Conservation (phyloP, 805 yeast species). For the Ogataea sp. region DNA sequence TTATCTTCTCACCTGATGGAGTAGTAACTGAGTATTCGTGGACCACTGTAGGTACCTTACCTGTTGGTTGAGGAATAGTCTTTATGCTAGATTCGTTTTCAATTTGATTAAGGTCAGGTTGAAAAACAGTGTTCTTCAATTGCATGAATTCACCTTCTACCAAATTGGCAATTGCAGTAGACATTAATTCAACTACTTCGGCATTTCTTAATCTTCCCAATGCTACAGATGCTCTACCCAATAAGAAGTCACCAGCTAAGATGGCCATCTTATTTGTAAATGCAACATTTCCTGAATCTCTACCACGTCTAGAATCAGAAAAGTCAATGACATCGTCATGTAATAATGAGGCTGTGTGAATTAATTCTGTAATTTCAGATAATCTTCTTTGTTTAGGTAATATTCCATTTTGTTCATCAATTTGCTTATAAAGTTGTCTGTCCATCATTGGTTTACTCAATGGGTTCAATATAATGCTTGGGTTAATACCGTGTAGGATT, state of each 20-base stretch:
- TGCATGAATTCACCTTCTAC: conserved; percentile 99
- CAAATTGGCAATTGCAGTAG: conserved; percentile 92
- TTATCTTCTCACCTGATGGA: conserved; percentile 16
- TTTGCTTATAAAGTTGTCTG: conserved; percentile 44
- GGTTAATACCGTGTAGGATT: conserved; percentile 84
- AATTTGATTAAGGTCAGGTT: conserved; percentile 35
- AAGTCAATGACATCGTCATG: conserved; percentile 97
- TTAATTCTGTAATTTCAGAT: conserved; percentile 98
- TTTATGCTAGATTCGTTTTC: conserved; percentile 36
- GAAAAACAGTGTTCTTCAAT: conserved; percentile 81
- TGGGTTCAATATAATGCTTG: conserved; percentile 75
- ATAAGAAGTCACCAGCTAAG: conserved; percentile 89
- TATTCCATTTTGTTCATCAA: conserved; percentile 61
- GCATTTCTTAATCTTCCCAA: conserved; percentile 89
- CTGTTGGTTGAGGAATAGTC: conserved; percentile 49
- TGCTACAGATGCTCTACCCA: conserved; percentile 95
- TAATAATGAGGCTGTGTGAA: conserved; percentile 89
- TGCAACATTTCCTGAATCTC: conserved; percentile 87
- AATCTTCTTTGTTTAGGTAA: conserved; percentile 90
- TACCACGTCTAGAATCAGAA: conserved; percentile 81
- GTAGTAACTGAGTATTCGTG: conserved; percentile 46
- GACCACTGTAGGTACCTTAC: conserved; percentile 50
- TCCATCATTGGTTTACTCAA: conserved; percentile 72
- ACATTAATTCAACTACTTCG: conserved; percentile 93
- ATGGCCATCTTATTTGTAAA: conserved; percentile 97